These are phyloP conservation scores for Volvox africanus DNA, from an alignment of 139 green algal genomes.

Conservation along the genomic window DNA sequence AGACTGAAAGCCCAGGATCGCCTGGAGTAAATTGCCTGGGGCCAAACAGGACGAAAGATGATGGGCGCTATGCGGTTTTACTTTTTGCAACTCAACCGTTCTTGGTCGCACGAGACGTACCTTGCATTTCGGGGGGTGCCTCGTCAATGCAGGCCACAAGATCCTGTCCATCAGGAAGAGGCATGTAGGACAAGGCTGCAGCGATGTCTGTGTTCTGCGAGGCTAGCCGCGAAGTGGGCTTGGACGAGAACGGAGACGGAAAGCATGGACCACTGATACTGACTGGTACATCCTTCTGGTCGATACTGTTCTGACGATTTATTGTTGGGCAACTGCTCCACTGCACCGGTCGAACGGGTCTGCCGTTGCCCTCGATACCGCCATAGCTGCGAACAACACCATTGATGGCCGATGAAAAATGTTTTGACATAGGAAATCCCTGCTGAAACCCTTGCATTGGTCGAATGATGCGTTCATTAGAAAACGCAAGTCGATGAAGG, in stretches of 20 bases:
- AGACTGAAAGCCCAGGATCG: background rate
- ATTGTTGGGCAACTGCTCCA: background rate
- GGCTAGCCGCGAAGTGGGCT: background rate
- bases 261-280: background rate
- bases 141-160: slow-evolving; percentile 6
- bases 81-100: no score
- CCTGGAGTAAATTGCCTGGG: background rate
- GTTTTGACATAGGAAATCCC: no score
- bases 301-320: background rate
- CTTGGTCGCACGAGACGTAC: background rate
- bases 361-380: background rate
- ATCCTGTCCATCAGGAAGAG: background rate
- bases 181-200: background rate
- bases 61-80: no score
- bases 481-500: background rate
- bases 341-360: background rate
- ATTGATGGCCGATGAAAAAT: no score
- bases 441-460: no score
- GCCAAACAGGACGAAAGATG: background rate
- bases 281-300: background rate
- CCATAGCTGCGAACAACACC: no score
- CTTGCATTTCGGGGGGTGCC: background rate
- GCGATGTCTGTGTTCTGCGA: background rate
- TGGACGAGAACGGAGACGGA: background rate
- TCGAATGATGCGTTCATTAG: background rate